phyloP scores from a whole-genome alignment of 2,329 filamentous ascomycete species.

The Stenocarpella maydis region DNA sequence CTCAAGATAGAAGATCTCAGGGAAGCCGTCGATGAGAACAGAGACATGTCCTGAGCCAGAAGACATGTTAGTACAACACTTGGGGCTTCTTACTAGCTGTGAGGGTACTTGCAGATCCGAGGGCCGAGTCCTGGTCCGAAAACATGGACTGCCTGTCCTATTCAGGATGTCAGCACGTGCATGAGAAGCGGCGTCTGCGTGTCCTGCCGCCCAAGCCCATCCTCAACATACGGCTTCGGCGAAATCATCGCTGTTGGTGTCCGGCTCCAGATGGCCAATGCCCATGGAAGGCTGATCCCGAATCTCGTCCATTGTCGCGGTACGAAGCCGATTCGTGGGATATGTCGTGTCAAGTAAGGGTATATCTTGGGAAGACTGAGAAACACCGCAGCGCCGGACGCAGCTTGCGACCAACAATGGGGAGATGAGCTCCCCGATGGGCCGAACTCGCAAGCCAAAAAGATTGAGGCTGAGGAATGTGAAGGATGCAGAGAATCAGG shows the following conservation, averaged over 20 bases:
- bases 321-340: background rate
- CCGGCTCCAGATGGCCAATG: constrained; percentile 34
- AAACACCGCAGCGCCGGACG: background rate
- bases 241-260: constrained; percentile 31
- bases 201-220: background rate
- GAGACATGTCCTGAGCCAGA: constrained; percentile 40
- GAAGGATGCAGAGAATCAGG: background rate
- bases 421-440: background rate
- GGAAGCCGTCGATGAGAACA: constrained; percentile 45
- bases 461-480: background rate
- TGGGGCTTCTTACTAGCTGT: background rate
- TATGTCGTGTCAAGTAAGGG: background rate
- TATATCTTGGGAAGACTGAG: background rate
- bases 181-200: background rate
- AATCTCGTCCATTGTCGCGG: constrained; percentile 8
- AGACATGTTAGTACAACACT: constrained; percentile 9
- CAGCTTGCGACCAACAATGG: background rate
- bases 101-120: constrained; percentile 41
- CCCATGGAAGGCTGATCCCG: constrained; percentile 2
- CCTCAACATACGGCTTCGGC: constrained; percentile 33
- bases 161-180: constrained; percentile 9
- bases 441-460: background rate
- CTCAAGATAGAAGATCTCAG: constrained; percentile 43
- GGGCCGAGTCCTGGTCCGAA: constrained; percentile 41
- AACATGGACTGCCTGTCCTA: constrained; percentile 35